Evolutionary conservation across 805 yeast genomes (phyloP).

Genomic region (Barnettozyma siamensis): DNA sequence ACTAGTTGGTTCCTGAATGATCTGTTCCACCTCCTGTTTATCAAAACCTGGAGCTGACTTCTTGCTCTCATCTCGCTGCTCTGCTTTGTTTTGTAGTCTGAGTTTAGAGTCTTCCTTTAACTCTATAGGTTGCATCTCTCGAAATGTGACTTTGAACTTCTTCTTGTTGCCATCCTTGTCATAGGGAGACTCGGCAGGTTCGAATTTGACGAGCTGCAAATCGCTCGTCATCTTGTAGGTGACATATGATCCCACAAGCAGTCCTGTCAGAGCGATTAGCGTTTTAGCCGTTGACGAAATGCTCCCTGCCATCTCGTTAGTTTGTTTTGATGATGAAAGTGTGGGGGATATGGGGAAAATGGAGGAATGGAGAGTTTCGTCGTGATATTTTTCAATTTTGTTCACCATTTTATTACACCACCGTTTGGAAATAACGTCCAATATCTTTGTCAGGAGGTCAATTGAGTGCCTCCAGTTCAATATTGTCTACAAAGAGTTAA

Average conservation of each 20-base stretch:
- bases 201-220: constrained; percentile 31
- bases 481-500: too few species aligned
- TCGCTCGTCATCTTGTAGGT: constrained; percentile 20
- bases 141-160: constrained; percentile 31
- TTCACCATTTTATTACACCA: too few species aligned
- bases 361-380: too few species aligned
- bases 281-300: constrained; percentile 9
- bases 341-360: too few species aligned
- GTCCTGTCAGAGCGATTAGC: constrained; percentile 13
- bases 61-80: background rate
- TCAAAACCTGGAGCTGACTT: background rate
- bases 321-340: too few species aligned
- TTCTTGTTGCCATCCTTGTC: constrained; percentile 33
- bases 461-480: too few species aligned
- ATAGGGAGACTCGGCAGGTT: constrained; percentile 33
- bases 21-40: constrained; percentile 9
- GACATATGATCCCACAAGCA: constrained; percentile 12
- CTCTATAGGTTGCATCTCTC: constrained; percentile 34
- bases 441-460: too few species aligned
- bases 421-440: too few species aligned
- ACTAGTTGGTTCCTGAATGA: constrained; percentile 15
- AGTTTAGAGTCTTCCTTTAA: constrained; percentile 27
- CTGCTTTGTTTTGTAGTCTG: constrained; percentile 3
- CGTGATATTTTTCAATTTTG: too few species aligned
- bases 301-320: background rate